These are phyloP conservation scores for Leccinum fibrillosum DNA, from an alignment of 768 basidiomycete genomes.

Conservation along the genomic window DNA sequence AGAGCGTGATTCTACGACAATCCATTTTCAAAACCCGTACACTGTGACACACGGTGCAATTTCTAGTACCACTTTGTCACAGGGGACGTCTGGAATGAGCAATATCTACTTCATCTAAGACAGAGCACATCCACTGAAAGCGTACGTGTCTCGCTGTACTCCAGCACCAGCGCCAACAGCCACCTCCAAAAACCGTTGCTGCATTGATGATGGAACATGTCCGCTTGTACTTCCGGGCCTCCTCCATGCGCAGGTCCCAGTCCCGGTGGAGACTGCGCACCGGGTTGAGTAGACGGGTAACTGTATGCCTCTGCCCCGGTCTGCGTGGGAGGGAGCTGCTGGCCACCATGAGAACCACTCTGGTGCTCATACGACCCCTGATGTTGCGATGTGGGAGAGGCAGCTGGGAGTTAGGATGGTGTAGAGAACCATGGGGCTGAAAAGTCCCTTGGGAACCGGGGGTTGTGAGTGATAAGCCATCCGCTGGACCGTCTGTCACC, in stretches of 20 bases:
- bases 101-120: slow-evolving; percentile 4
- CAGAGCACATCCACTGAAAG: slow-evolving; percentile 16
- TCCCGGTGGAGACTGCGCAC: slow-evolving; percentile 15
- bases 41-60: neutral
- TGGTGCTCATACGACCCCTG: slow-evolving; percentile 22
- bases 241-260: slow-evolving; percentile 16
- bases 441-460: slow-evolving; percentile 7
- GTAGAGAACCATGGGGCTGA: slow-evolving; percentile 9
- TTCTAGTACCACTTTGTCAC: neutral
- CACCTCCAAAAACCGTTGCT: slow-evolving; percentile 32
- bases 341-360: slow-evolving; percentile 5
- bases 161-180: slow-evolving; percentile 19
- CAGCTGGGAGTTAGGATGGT: slow-evolving; percentile 12
- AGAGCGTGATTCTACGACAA: too few species aligned
- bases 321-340: slow-evolving; percentile 2
- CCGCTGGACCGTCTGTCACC: slow-evolving; percentile 45
- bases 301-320: slow-evolving; percentile 11
- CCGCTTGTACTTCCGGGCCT: slow-evolving; percentile 21
- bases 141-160: slow-evolving; percentile 20
- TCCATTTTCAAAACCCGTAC: too few species aligned
- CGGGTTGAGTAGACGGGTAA: slow-evolving; percentile 14
- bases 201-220: slow-evolving; percentile 10
- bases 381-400: slow-evolving; percentile 9
- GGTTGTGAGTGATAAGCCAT: slow-evolving; percentile 10
- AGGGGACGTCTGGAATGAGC: neutral